phyloP scores from a whole-genome alignment of 306 rosid species.

The Quercus glauca region DNA sequence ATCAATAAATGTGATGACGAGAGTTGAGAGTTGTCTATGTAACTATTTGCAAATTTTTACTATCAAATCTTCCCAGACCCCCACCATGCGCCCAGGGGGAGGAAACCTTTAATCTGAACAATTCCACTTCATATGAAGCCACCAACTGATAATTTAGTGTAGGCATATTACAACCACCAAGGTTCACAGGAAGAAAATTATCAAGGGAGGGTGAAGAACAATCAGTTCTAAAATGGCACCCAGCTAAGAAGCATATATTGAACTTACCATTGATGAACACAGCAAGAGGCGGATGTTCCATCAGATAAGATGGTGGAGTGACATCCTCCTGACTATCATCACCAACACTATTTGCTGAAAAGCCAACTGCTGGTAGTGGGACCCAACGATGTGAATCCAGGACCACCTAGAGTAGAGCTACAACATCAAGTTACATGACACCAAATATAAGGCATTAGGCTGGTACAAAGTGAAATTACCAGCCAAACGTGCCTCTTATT shows the following conservation, averaged over 20 bases:
- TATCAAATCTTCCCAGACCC: no score
- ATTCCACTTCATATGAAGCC: background rate
- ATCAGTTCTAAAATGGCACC: background rate
- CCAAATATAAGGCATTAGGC: background rate
- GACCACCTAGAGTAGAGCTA: slow-evolving; percentile 56
- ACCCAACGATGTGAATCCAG: slow-evolving; percentile 99
- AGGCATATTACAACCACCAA: background rate
- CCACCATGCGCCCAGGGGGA: background rate
- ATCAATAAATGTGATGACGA: background rate
- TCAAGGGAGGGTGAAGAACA: slow-evolving; percentile 10
- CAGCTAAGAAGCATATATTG: slow-evolving; percentile 18
- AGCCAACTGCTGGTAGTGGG: slow-evolving; percentile 91
- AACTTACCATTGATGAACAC: slow-evolving; percentile 88
- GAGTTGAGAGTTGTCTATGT: background rate
- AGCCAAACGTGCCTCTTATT: slow-evolving; percentile 8
- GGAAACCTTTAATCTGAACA: background rate
- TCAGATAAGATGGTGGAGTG: slow-evolving; percentile 84
- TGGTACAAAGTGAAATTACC: slow-evolving; percentile 16
- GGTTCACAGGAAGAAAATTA: background rate
- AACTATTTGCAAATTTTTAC: background rate
- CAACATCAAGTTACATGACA: slow-evolving; percentile 20
- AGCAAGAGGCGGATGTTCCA: slow-evolving; percentile 99
- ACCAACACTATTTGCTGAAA: slow-evolving; percentile 48
- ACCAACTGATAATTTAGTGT: background rate
- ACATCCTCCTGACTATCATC: slow-evolving; percentile 86